Base-by-base conservation (phyloP, 1,284 basidiomycete genomes). In the Moesziomyces parantarcticus region DNA sequence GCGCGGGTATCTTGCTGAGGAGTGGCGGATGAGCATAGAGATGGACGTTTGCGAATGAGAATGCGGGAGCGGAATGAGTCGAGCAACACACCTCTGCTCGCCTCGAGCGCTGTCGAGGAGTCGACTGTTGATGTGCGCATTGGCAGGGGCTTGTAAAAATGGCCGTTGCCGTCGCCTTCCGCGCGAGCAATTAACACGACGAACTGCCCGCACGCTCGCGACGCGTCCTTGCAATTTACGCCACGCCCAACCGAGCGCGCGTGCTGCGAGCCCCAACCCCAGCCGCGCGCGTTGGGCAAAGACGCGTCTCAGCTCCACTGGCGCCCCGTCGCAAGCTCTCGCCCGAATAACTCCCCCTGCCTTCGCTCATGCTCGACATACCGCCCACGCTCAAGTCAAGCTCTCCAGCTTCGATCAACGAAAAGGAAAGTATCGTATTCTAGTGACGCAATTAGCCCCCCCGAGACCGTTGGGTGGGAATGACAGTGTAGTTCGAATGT, bases 141-240 rank as follows among this genome's bases (percentile, higher is more conserved):
- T 41, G 41, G 46, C 51, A 44, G 49, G 16, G 7, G 16, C 42
- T 22, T n/a, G 42, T 20, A 21, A 21, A 46, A 49, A 49, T 18
- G n/a, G n/a, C n/a, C n/a, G n/a, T n/a, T n/a, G 21, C 29, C 29
- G 40, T 20, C 53, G 50, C 48, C 41, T 50, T 53, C 34, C 41
- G 20, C 50, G 21, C 34, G 42, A 46, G 49, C 49, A 70, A 70
- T 70, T 61, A 70, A 70, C 67, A 70, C 67, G 67, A 57, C 58
- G 42, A 25, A 32, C 54, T 11, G 44, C 18, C 16, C 8, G 9
- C 32, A 8, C 16, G 20, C 41, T 46, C 56, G 41, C 59, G 67
- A 64, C 67, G 67, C 67, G 67, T 64, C 51, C 39, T 39, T 7
- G 29, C 49, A 62, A 57, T 70, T 70, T 61, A 70, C 67, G 67